Base-by-base conservation (phyloP, 163 green algal genomes). In the Scenedesmus sp. region DNA sequence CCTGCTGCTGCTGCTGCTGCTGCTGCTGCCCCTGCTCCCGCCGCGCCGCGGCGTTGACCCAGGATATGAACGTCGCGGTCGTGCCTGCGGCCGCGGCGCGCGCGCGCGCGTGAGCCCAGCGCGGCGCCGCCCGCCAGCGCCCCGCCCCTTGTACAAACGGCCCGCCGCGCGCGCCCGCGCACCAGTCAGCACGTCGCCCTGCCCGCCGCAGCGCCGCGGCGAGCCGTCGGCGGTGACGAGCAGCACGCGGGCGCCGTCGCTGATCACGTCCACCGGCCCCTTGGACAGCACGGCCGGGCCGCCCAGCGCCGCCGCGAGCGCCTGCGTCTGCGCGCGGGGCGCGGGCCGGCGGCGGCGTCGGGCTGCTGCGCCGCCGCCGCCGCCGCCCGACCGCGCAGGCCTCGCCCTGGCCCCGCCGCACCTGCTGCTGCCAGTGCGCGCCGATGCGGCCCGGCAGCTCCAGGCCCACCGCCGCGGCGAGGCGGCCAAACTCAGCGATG, bases 141-240 rank as follows among this genome's bases (percentile, higher is more conserved):
- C 13, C n/a, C 57, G n/a, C 6, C 60, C 20, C 9, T 17, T 36
- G n/a, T 34, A 6, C 54, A 26, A 47, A 7, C 14, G 4, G 29
- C 31, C 10, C 58, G 3, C 58, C 6, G 14, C 45, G 20, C 63
- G 11, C 18, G 39, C 58, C 10, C 48, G 26, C 57, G 3, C 54
- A 84, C 93, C 93, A 11, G 91, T 84, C 45, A 97, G 81, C 47
- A 97, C 86, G 57, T 97, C 93, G 4, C 93, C 93, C 83, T 96
- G 92, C 4, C 91, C 93, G 22, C 93, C 91, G 31, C 88, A 92
- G 5, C 93, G 87, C 50, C 91, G 85, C 28, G 85, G 85, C 20
- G 90, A 93, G 0, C 87, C 89, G 17, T 66, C 70, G 14, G 82
- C 74, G 0, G 63, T 63, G 29, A 86, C 89, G 17, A 64, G 13